These are phyloP conservation scores for Ogataea chonburiensis DNA, from an alignment of 805 yeast genomes.

Conservation along the genomic window DNA sequence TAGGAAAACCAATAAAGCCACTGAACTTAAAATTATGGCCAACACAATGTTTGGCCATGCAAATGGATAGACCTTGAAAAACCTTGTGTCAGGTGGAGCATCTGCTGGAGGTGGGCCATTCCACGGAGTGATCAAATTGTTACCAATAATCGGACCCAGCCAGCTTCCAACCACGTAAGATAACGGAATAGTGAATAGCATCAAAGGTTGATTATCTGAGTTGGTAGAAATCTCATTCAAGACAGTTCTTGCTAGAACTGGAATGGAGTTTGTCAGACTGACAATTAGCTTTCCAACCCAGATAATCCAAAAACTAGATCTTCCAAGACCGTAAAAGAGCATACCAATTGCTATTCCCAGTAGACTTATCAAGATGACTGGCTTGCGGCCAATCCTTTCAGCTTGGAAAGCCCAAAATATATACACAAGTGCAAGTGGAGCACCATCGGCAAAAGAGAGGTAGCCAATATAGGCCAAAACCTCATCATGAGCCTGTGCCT, in stretches of 20 bases:
- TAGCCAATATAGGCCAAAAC: constrained; percentile 1
- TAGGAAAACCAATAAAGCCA: neutral
- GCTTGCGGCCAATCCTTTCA: constrained; percentile 1
- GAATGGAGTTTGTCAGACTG: neutral
- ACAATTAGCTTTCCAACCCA: constrained; percentile 2
- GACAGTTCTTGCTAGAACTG: neutral
- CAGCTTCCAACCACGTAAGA: neutral
- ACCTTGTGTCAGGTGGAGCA: neutral
- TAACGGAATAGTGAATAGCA: constrained; percentile 1
- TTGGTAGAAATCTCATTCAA: neutral
- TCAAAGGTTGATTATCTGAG: neutral
- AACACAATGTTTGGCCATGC: constrained; percentile 2
- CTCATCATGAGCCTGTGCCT: constrained; percentile 1
- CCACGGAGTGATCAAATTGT: constrained; percentile 3
- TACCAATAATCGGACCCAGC: constrained; percentile 2
- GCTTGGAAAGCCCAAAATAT: constrained; percentile 2
- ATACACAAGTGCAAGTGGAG: neutral
- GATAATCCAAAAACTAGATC: constrained; percentile 1
- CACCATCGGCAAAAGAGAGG: constrained; percentile 1
- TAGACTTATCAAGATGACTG: neutral
- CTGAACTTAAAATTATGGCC: neutral
- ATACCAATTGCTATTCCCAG: neutral
- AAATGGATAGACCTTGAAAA: too few relatives aligned
- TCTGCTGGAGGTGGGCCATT: constrained; percentile 2
- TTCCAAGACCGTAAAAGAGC: constrained; percentile 2